These are phyloP conservation scores for Dioscorea alata DNA, from an alignment of 106 monocot species.

Conservation along the genomic window DNA sequence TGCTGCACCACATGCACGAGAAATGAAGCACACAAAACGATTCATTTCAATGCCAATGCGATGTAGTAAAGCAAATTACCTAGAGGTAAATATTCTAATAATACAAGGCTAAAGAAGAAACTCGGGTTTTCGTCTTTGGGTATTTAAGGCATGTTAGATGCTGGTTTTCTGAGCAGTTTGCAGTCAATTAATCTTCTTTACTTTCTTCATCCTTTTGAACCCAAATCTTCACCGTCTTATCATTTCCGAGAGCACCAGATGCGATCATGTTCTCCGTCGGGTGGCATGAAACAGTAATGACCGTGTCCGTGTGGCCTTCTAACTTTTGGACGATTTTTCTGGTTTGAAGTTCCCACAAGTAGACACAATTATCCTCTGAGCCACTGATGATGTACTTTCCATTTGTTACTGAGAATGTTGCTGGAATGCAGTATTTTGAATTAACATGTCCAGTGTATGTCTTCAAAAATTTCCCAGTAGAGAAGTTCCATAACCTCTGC, in stretches of 20 bases:
- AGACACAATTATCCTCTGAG: conserved; percentile 62
- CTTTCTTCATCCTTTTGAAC: conserved; percentile 23
- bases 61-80: too few species aligned
- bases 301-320: conserved; percentile 64
- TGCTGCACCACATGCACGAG: too few species aligned
- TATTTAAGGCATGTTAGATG: too few species aligned
- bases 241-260: conserved; percentile 49
- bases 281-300: conserved; percentile 54
- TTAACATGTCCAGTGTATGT: conserved; percentile 62
- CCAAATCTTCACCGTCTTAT: conserved; percentile 65
- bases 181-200: neutral
- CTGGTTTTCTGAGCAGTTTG: neutral
- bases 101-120: too few species aligned
- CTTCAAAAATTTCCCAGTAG: conserved; percentile 59
- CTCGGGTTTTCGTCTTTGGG: too few species aligned
- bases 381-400: conserved; percentile 78
- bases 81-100: too few species aligned
- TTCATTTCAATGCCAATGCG: too few species aligned
- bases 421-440: conserved; percentile 48
- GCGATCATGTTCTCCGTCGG: conserved; percentile 53
- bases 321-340: conserved; percentile 54
- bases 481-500: conserved; percentile 73
- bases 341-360: conserved; percentile 64
- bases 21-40: too few species aligned
- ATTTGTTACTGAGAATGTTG: conserved; percentile 56